phyloP scores from a whole-genome alignment of 2,329 filamentous ascomycete species.

The Beauveria caledonica region DNA sequence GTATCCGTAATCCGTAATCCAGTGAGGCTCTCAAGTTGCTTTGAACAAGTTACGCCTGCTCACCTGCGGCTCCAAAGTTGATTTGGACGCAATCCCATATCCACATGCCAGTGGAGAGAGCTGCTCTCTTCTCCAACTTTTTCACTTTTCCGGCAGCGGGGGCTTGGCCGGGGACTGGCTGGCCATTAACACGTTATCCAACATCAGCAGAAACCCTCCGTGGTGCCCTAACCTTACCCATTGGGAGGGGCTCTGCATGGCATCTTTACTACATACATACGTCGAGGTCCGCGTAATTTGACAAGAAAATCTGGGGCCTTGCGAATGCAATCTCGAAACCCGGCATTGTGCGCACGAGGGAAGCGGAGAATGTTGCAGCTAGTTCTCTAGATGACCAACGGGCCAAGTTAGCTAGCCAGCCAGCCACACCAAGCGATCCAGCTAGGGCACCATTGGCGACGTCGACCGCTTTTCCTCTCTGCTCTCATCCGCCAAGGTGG shows the following conservation, averaged over 20 bases:
- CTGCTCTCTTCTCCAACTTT: not conserved
- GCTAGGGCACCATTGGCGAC: not conserved
- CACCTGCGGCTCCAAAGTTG: too few relatives aligned
- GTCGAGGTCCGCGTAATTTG: not conserved
- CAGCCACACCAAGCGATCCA: not conserved
- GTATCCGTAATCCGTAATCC: too few relatives aligned
- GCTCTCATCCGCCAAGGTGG: not conserved
- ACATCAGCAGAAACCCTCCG: conserved; percentile 4
- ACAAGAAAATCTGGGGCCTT: too few relatives aligned
- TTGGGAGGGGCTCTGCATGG: not conserved
- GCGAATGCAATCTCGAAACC: too few relatives aligned
- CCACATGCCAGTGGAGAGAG: conserved; percentile 1
- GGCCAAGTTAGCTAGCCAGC: not conserved
- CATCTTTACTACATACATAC: not conserved
- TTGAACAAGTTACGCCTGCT: too few relatives aligned
- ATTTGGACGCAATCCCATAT: not conserved
- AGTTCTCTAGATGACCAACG: not conserved
- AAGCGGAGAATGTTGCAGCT: not conserved
- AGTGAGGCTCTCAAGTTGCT: not conserved
- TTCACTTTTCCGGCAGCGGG: not conserved
- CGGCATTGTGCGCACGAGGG: too few relatives aligned
- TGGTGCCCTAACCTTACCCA: conserved; percentile 7
- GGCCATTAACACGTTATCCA: not conserved
- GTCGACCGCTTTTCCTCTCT: not conserved
- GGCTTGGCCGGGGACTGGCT: not conserved